Conservation (phyloP, 2,329 filamentous ascomycete genomes). For the Cladophialophora chaetospira region DNA sequence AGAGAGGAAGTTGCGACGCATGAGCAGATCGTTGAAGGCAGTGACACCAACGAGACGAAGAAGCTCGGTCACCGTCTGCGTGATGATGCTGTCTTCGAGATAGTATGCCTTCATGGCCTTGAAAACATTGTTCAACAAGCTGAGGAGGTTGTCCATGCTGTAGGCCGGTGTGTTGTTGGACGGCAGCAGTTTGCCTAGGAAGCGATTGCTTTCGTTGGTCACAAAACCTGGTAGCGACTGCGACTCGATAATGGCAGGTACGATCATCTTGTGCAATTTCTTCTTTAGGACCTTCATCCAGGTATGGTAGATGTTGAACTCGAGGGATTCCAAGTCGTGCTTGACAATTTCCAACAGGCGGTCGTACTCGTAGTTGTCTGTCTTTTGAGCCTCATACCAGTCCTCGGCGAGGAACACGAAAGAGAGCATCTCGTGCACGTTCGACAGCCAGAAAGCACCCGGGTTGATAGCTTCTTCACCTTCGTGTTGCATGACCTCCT, state of each 20-base stretch:
- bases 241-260: conserved; percentile 97
- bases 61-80: conserved; percentile 91
- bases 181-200: conserved; percentile 93
- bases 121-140: conserved; percentile 93
- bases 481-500: conserved; percentile 99
- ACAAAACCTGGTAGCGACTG: conserved; percentile 98
- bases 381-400: conserved; percentile 99
- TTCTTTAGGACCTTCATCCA: conserved; percentile 99
- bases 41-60: conserved; percentile 92
- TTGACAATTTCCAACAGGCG: conserved; percentile 97
- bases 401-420: conserved; percentile 99
- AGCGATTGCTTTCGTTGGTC: conserved; percentile 96
- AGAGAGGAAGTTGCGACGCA: conserved; percentile 96
- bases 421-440: conserved; percentile 99
- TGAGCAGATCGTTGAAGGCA: conserved; percentile 95
- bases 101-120: conserved; percentile 99
- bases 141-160: conserved; percentile 98
- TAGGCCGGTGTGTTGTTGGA: conserved; percentile 90
- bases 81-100: conserved; percentile 93
- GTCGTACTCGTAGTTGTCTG: conserved; percentile 98
- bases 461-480: conserved; percentile 96
- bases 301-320: conserved; percentile 99
- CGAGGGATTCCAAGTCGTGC: conserved; percentile 94
- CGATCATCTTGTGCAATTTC: conserved; percentile 99
- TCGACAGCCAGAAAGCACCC: conserved; percentile 97